Base-by-base conservation (phyloP, 768 basidiomycete species). In the Rhodotorula diobovata region DNA sequence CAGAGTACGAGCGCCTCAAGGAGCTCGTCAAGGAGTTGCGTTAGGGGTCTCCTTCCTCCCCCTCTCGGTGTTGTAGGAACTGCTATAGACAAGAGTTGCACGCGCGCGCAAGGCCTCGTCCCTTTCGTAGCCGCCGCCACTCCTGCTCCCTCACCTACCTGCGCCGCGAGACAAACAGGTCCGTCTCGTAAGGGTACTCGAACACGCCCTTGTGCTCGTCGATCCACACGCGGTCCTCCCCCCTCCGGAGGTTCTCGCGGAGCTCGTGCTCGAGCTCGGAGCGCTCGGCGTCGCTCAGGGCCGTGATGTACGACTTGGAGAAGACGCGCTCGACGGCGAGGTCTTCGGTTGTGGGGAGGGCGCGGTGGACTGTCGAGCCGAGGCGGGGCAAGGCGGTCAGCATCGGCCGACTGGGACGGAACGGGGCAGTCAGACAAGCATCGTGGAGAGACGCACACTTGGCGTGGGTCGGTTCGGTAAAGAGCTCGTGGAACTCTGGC, bases 301-400 rank as follows among this genome's bases (percentile, higher is more conserved):
- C 80, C 0, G 89, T 84, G 55, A 93, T 86, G 80, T 93, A 96
- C 74, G 90, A 93, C 82, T 95, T 96, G 81, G 87, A 91, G 68
- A 83, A 83, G 4, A 87, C 87, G 61, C 93, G 83, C 63, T 91
- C 83, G 48, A 90, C 81, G 14, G 85, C 86, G 30, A 82, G 82
- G 20, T 89, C 82, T 43, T 84, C 81, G 4, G 85, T 87, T 1
- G 85, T 83, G 14, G 82, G 82, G 20, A 89, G 79, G 12, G 80
- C 76, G 76, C 88, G 87, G 2, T 77, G 67, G 84, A 86, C 48
- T 50, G 48, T 12, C 25, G 4, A 16, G 18, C 25, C 1, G 48
- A 23, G 48, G 25, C 25, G 4, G 48, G 25, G 46, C 12, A 46
- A 25, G 20, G n/a, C n/a, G n/a, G 21, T 21, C 46, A 25, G 46